These are phyloP conservation scores for Calonectria pauciramosa DNA, from an alignment of 2,329 filamentous ascomycete species.

Conservation along the genomic window DNA sequence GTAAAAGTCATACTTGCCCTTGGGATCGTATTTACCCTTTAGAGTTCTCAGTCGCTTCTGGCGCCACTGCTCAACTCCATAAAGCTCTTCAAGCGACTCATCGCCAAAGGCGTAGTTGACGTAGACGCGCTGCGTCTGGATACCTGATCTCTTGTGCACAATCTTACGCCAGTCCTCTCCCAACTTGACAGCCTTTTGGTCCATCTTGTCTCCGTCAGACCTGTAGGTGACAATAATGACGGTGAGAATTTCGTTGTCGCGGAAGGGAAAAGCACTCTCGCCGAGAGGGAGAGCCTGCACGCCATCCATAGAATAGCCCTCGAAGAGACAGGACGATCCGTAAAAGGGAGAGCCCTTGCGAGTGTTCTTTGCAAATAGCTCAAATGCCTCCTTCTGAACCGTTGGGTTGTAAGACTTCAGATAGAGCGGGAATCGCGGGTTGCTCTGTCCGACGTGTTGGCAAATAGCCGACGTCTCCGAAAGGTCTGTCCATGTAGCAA, in stretches of 20 bases:
- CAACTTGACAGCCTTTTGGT: conserved; percentile 32
- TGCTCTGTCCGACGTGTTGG: conserved; percentile 37
- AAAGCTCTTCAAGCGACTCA: conserved; percentile 57
- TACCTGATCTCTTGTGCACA: conserved; percentile 26
- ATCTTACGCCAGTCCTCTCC: conserved; percentile 33
- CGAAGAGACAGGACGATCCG: conserved; percentile 64
- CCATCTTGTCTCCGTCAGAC: conserved; percentile 24
- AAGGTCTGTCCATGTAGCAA: conserved; percentile 38
- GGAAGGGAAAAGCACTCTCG: conserved; percentile 39
- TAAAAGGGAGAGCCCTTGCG: conserved; percentile 31
- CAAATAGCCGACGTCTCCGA: conserved; percentile 31
- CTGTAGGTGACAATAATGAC: conserved; percentile 37
- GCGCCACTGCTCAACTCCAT: conserved; percentile 65
- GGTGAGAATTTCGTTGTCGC: conserved; percentile 37
- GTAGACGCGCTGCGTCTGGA: conserved; percentile 43
- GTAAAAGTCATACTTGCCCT: conserved; percentile 59
- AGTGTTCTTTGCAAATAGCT: conserved; percentile 33
- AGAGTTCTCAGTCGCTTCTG: conserved; percentile 58
- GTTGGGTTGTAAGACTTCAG: conserved; percentile 35
- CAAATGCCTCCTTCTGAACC: conserved; percentile 33
- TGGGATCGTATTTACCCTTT: conserved; percentile 64
- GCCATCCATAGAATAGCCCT: conserved; percentile 65
- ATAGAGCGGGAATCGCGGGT: conserved; percentile 43
- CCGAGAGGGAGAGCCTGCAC: conserved; percentile 30
- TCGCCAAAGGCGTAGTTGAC: conserved; percentile 67